Conservation (phyloP, 2,329 filamentous ascomycete genomes). For the Penicillium palitans region DNA sequence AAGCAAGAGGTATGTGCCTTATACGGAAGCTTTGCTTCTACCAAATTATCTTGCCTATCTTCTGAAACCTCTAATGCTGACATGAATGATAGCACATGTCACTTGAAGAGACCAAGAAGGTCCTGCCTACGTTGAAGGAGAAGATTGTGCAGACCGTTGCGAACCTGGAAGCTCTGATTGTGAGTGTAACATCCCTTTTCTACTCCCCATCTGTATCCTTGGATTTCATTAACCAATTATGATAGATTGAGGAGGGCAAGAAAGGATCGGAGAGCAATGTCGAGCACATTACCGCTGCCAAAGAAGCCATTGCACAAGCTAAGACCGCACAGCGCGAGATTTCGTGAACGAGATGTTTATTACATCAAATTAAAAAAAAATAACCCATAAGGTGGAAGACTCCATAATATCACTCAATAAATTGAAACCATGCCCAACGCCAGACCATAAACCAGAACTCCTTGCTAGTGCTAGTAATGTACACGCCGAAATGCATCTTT, state of each 20-base stretch:
- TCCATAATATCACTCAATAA: slow-evolving; percentile 21
- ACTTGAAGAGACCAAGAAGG: slow-evolving; percentile 80
- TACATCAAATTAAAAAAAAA: slow-evolving; percentile 3
- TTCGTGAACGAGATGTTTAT: slow-evolving; percentile 27
- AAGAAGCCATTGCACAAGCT: slow-evolving; percentile 43
- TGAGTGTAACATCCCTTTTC: slow-evolving; percentile 48
- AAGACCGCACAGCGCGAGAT: slow-evolving; percentile 43
- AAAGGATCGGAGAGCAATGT: slow-evolving; percentile 44
- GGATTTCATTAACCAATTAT: slow-evolving; percentile 2
- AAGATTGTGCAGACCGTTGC: slow-evolving; percentile 71
- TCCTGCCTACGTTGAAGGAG: slow-evolving; percentile 70
- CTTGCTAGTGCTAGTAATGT: slow-evolving; percentile 30
- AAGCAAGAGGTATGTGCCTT: slow-evolving; percentile 74
- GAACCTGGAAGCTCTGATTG: slow-evolving; percentile 74
- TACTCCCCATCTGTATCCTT: not conserved
- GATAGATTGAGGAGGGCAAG: slow-evolving; percentile 41
- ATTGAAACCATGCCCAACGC: slow-evolving; percentile 25
- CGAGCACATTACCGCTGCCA: slow-evolving; percentile 43
- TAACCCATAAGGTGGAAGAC: slow-evolving; percentile 12
- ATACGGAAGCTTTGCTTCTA: not conserved
- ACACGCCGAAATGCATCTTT: slow-evolving; percentile 18
- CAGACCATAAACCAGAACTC: slow-evolving; percentile 27
- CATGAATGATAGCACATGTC: slow-evolving; percentile 64
- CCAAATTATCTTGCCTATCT: not conserved
- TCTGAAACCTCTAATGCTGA: slow-evolving; percentile 9